phyloP scores from a whole-genome alignment of 2,329 filamentous ascomycete genomes.

The Beauveria rudraprayagi region DNA sequence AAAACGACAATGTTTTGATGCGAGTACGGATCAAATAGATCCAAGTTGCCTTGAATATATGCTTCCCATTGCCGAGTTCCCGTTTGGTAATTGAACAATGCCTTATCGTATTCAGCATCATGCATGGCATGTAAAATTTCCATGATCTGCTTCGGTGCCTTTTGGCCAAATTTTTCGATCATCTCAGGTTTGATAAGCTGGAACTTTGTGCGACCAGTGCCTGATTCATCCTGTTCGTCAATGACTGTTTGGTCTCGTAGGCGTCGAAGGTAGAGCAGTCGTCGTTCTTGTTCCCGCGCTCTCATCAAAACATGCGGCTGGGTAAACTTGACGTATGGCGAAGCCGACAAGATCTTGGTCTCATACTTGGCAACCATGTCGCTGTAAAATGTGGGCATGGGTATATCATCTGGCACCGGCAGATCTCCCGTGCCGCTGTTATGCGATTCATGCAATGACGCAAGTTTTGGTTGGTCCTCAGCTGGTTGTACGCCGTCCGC shows the following conservation, averaged over 20 bases:
- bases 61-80: constrained; percentile 96
- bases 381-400: constrained; percentile 87
- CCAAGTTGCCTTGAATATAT: constrained; percentile 78
- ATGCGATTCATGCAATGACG: constrained; percentile 36
- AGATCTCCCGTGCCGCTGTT: constrained; percentile 38
- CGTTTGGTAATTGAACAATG: constrained; percentile 84
- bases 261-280: constrained; percentile 71
- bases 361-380: constrained; percentile 91
- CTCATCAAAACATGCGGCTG: constrained; percentile 90
- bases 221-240: constrained; percentile 48
- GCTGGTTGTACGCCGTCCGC: constrained; percentile 20
- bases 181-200: constrained; percentile 91
- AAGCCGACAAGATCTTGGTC: constrained; percentile 88
- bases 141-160: constrained; percentile 77
- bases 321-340: constrained; percentile 91
- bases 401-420: constrained; percentile 66
- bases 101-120: constrained; percentile 94
- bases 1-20: constrained; percentile 95
- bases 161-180: constrained; percentile 76
- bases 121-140: constrained; percentile 92
- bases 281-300: constrained; percentile 81
- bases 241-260: constrained; percentile 68
- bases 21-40: constrained; percentile 88
- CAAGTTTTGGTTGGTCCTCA: constrained; percentile 21
- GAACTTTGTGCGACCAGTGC: constrained; percentile 65